phyloP scores from a whole-genome alignment of 768 basidiomycete species.

The Hebeloma cylindrosporum region DNA sequence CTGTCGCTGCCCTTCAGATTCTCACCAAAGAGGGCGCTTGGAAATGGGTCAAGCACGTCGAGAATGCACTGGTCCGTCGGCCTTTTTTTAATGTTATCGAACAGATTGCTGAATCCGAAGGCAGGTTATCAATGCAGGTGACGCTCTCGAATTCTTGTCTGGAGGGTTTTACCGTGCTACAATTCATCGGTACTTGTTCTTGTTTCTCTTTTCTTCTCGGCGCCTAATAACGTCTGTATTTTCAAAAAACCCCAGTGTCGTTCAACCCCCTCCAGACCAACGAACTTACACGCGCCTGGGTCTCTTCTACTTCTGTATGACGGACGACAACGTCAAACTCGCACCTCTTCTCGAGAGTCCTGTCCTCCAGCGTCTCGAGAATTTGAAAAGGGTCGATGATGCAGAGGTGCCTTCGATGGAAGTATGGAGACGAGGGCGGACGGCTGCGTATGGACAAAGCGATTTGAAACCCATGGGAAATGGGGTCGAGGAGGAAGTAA shows the following conservation, averaged over 20 bases:
- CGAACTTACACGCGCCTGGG: conserved; percentile 49
- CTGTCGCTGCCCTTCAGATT: conserved; percentile 58
- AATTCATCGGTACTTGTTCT: conserved; percentile 39
- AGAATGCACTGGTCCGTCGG: conserved; percentile 50
- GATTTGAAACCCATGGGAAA: conserved; percentile 40
- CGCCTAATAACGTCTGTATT: not conserved
- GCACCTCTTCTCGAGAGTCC: conserved; percentile 47
- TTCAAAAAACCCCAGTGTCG: conserved; percentile 36
- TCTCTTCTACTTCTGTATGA: conserved; percentile 56
- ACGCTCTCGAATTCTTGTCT: conserved; percentile 58
- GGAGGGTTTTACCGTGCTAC: conserved; percentile 61
- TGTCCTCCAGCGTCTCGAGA: conserved; percentile 45
- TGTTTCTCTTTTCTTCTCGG: not conserved
- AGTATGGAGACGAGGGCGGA: conserved; percentile 52
- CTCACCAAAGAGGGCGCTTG: conserved; percentile 50
- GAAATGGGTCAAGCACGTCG: conserved; percentile 59
- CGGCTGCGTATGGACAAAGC: conserved; percentile 49
- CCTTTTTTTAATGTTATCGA: not conserved
- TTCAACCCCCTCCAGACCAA: conserved; percentile 59
- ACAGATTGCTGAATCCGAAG: not conserved
- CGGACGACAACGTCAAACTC: conserved; percentile 50
- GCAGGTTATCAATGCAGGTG: conserved; percentile 61
- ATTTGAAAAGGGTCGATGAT: conserved; percentile 37
- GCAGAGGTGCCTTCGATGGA: conserved; percentile 50
- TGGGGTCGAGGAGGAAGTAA: conserved; percentile 53